A percentile compares a stretch with the other conserved stretches of the same genome.
These are phyloP conservation scores for Aurantiochytrium sp. DNA, from an alignment of 108 stramenopile genomes.

Conservation along the genomic window DNA sequence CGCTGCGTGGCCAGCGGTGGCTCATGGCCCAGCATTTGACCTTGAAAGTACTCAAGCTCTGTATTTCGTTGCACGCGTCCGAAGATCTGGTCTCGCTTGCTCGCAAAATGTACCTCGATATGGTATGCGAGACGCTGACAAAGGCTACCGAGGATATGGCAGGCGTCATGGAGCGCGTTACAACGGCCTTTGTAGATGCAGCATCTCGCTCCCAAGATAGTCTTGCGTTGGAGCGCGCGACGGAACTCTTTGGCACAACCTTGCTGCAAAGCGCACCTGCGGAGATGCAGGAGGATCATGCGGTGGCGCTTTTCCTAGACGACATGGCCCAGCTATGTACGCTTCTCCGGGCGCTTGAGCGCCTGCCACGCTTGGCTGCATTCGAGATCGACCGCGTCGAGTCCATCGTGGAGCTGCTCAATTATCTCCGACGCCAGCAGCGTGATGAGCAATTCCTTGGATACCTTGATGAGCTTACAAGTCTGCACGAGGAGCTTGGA, in stretches of 20 bases:
- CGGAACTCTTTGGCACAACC: background rate
- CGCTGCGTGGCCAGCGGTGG: background rate
- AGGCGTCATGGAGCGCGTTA: background rate
- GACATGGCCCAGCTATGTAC: background rate
- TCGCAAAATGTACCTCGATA: background rate
- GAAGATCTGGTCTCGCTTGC: background rate
- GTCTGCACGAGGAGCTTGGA: background rate
- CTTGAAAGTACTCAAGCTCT: background rate
- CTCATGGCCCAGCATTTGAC: background rate
- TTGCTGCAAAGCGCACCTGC: background rate
- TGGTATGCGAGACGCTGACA: background rate
- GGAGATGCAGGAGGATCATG: background rate
- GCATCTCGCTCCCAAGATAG: background rate
- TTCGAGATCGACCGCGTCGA: background rate
- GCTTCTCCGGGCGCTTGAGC: background rate
- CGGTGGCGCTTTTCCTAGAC: background rate
- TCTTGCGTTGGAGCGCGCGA: background rate
- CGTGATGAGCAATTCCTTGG: background rate
- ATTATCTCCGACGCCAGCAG: background rate
- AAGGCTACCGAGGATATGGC: background rate
- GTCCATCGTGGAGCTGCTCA: background rate
- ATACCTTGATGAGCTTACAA: background rate
- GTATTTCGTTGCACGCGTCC: background rate
- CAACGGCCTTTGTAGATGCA: background rate
- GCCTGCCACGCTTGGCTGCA: background rate